A percentile compares a stretch with the other conserved stretches of the same genome.
Conservation (phyloP, 495 filamentous ascomycete species). For the Hyaloscypha finlandica region DNA sequence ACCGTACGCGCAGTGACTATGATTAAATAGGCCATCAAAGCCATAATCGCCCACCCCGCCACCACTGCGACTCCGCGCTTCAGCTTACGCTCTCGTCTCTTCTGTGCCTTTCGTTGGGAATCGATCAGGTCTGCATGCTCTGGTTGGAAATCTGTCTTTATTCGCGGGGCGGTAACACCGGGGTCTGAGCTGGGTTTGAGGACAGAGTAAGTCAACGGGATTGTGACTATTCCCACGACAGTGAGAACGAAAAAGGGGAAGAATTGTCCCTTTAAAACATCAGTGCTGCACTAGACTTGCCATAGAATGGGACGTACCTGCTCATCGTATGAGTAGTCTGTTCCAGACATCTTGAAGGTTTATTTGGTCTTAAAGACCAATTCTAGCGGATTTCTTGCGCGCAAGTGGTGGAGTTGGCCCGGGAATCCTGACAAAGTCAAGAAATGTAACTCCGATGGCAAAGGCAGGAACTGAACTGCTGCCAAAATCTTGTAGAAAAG, state of each 20-base stretch:
- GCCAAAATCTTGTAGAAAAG: not conserved
- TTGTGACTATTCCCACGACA: slow-evolving; percentile 79
- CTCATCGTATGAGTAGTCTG: slow-evolving; percentile 98
- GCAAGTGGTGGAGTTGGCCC: slow-evolving; percentile 12
- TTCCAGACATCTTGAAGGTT: slow-evolving; percentile 34
- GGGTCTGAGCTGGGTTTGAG: slow-evolving; percentile 76
- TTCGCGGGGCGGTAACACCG: slow-evolving; percentile 48
- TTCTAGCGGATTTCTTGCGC: slow-evolving; percentile 17
- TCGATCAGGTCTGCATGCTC: slow-evolving; percentile 83
- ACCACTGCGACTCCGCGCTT: slow-evolving; percentile 81
- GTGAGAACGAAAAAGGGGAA: slow-evolving; percentile 98
- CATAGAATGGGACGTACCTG: slow-evolving; percentile 52
- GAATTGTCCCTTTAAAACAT: slow-evolving; percentile 75
- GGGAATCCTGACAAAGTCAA: not conserved
- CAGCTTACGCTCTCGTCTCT: slow-evolving; percentile 83
- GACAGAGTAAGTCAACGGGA: slow-evolving; percentile 87
- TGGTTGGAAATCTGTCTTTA: slow-evolving; percentile 73
- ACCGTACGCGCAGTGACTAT: slow-evolving; percentile 69
- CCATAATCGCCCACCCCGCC: slow-evolving; percentile 81
- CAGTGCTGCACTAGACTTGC: slow-evolving; percentile 9
- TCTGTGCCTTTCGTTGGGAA: slow-evolving; percentile 80
- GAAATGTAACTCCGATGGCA: not conserved
- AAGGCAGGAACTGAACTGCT: not conserved
- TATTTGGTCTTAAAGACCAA: slow-evolving; percentile 26
- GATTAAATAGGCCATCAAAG: slow-evolving; percentile 91